A percentile compares a stretch with the other conserved stretches of the same genome.
Evolutionary conservation across 352 stramenopile genomes (phyloP).

Genomic region (Thalassiosira livingstoniorum): DNA sequence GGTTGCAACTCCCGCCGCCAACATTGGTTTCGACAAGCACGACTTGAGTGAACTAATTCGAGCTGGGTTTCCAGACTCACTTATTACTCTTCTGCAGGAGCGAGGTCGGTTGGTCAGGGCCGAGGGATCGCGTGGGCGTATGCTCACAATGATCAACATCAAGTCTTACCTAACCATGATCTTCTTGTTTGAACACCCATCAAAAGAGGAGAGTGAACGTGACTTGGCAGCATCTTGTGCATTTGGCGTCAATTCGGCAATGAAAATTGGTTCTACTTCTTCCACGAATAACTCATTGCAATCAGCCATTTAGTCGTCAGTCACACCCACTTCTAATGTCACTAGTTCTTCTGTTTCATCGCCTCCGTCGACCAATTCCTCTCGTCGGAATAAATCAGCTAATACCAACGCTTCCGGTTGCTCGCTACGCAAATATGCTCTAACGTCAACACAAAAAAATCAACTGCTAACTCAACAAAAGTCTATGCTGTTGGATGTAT

Average conservation of each 20-base stretch:
- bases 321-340: no score
- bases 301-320: no score
- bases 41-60: background rate
- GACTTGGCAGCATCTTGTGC: background rate
- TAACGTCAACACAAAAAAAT: no score
- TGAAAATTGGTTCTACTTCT: no score
- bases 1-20: background rate
- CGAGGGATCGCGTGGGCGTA: background rate
- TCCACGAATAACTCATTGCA: no score
- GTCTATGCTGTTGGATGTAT: no score
- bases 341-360: no score
- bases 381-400: no score
- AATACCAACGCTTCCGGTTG: no score
- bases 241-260: background rate
- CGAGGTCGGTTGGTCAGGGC: background rate
- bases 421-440: no score
- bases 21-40: background rate
- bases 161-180: background rate
- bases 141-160: background rate
- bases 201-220: background rate
- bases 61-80: background rate
- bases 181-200: background rate
- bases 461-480: no score
- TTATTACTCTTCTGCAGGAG: background rate
- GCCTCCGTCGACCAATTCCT: no score